Base-by-base conservation (phyloP, 2,329 filamentous ascomycete species). In the Neopestalotiopsis rosae region DNA sequence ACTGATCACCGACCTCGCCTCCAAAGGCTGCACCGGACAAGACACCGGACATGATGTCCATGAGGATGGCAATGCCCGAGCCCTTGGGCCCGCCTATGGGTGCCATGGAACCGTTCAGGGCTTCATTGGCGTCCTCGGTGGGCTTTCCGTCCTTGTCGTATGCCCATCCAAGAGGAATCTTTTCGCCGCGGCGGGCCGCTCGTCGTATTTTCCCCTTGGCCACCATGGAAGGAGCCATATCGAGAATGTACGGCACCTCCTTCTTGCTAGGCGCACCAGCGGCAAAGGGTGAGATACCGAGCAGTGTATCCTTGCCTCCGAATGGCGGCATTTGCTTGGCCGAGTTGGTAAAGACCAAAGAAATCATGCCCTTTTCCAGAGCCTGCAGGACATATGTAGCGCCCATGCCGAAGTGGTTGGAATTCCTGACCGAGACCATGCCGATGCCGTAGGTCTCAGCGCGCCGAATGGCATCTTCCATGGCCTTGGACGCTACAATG, bases 1-100 rank as follows among this genome's bases (percentile, higher is more conserved):
- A 61, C 28, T 61, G 57, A 10, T 61, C 57, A 3, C 57, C 57
- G 1, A 61, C 57, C 28, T 34, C 57, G 1, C 57, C 57, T 2
- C 28, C 57, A 20, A 61, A 61, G 2, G 57, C 57, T 1, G 57
- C 28, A 9, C 57, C 57, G 12, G 57, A 61, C 28, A 61, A 38
- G 13, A 61, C 57, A 1, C 57, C 57, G 20, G 57, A 61, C 57
- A 61, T 61, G 57, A 61, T 30, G 32, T 61, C 57, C 57, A 61
- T 61, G 4, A 61, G 57, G 13, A 61, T 61, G 12, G 57, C 57
- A 10, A 61, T 61, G 12, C 57, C 57, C 13, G 57, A 61, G 7
- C 57, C 57, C 28, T 61, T 61, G 13, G 57, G 57, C 7, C 57
- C 57, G 28, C 57, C 57, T 0, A 61, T 61, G 12, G 57, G 57